Base-by-base conservation (phyloP, 163 green algal genomes). In the Scenedesmus sp. region DNA sequence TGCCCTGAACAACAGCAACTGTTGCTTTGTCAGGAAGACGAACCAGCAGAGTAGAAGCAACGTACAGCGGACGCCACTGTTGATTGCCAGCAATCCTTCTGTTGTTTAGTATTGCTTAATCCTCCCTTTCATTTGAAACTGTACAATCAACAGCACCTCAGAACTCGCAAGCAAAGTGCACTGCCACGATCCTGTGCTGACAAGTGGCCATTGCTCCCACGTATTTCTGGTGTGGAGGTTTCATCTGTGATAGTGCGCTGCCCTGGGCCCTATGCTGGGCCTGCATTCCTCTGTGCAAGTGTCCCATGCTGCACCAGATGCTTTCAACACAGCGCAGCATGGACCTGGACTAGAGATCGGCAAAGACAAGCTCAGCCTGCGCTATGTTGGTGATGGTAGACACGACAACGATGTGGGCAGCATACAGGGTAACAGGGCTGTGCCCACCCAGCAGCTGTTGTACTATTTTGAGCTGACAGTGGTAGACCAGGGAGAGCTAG, bases 391-490 rank as follows among this genome's bases (percentile, higher is more conserved):
- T 33, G 92, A 96, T 10, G 95, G 91, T 0, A 82, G 91, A 33
- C 96, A 98, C 89, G 83, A 73, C 59, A 96, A 97, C 72, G 97
- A 99, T 68, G 97, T 99, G 1, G 96, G 96, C 22, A 84, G 92
- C 37, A 87, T 93, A 20, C 89, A 92, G 90, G 92, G 94, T 20
- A 97, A 98, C 92, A 88, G 91, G 18, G 92, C 95, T 1, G 96
- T 96, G 18, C 97, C 97, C 0, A 61, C 81, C 5, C 92, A 95
- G 13, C 80, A 89, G 26, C 82, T 93, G 18, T 42, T 99, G 2
- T 99, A 96, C 87, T 99, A 98, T 83, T 99, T 96, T 79, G 97
- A 99, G 91, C 22, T 98, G 3, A 95, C 90, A 0, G 89, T 99
- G 3, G 37, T 94, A n/a, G 94, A 98, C 83, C 79, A 90, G 10